phyloP scores from a whole-genome alignment of 1,284 basidiomycete species.

The Neolentinus lepideus region DNA sequence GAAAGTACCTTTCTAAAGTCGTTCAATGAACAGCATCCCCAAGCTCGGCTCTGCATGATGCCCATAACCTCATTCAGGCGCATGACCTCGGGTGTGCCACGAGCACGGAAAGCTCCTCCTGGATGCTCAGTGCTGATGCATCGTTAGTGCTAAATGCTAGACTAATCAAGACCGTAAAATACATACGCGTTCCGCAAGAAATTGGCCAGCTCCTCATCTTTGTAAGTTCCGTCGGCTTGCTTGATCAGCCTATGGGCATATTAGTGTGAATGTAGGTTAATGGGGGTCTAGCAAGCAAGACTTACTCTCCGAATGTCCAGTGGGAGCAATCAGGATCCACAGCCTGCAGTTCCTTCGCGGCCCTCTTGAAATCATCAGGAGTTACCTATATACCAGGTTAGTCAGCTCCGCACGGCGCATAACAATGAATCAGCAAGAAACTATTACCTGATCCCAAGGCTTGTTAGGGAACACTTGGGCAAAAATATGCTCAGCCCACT shows the following conservation, averaged over 20 bases:
- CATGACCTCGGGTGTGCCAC: slow-evolving; percentile 70
- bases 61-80: slow-evolving; percentile 78
- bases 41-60: slow-evolving; percentile 69
- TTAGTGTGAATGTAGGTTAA: slow-evolving; percentile 6
- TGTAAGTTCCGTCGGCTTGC: slow-evolving; percentile 56
- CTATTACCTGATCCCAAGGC: slow-evolving; percentile 31
- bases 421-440: slow-evolving; percentile 2
- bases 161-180: neutral
- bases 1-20: slow-evolving; percentile 66
- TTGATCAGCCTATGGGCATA: slow-evolving; percentile 45
- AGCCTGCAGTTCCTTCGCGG: slow-evolving; percentile 31
- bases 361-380: slow-evolving; percentile 49
- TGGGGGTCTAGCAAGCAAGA: slow-evolving; percentile 3
- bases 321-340: slow-evolving; percentile 41
- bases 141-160: neutral
- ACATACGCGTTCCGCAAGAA: slow-evolving; percentile 64
- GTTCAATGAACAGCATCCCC: slow-evolving; percentile 82
- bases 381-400: slow-evolving; percentile 31
- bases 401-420: too few relatives aligned
- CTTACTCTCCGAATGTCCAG: slow-evolving; percentile 65
- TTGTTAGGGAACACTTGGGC: slow-evolving; percentile 46
- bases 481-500: slow-evolving; percentile 54
- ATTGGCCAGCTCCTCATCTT: slow-evolving; percentile 64
- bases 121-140: slow-evolving; percentile 56
- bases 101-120: slow-evolving; percentile 74